Conservation (phyloP, 345 rosid genomes). For the Salix koriyanagi region DNA sequence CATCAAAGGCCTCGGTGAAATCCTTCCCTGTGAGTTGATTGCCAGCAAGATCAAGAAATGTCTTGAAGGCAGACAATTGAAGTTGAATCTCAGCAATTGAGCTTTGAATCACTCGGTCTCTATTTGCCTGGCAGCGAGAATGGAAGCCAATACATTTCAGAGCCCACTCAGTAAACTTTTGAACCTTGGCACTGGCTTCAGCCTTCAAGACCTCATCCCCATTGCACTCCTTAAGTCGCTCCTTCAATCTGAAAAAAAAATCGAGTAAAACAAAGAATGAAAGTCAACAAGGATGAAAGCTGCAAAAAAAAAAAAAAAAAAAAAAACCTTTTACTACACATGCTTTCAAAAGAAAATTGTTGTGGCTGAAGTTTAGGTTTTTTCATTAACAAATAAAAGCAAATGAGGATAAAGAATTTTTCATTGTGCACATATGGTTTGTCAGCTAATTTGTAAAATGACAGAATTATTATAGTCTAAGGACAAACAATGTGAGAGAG, state of each 20-base stretch:
- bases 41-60: constrained; percentile 82
- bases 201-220: constrained; percentile 90
- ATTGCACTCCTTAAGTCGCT: constrained; percentile 89
- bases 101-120: constrained; percentile 56
- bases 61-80: constrained; percentile 88
- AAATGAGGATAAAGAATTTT: neutral
- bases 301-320: neutral
- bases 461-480: neutral
- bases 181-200: constrained; percentile 89
- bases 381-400: neutral
- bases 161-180: constrained; percentile 98
- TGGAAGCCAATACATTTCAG: constrained; percentile 87
- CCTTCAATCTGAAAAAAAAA: constrained; percentile 66
- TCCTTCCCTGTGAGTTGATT: constrained; percentile 90
- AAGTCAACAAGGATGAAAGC: constrained; percentile 2
- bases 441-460: neutral
- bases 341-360: neutral
- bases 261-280: constrained; percentile 8
- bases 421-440: neutral
- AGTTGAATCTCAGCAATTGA: constrained; percentile 85
- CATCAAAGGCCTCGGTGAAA: constrained; percentile 98
- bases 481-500: neutral
- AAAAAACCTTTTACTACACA: neutral
- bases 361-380: neutral
- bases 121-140: constrained; percentile 70